phyloP scores from a whole-genome alignment of 169 alveolate genomes.

The Cryptosporidium viatorum region DNA sequence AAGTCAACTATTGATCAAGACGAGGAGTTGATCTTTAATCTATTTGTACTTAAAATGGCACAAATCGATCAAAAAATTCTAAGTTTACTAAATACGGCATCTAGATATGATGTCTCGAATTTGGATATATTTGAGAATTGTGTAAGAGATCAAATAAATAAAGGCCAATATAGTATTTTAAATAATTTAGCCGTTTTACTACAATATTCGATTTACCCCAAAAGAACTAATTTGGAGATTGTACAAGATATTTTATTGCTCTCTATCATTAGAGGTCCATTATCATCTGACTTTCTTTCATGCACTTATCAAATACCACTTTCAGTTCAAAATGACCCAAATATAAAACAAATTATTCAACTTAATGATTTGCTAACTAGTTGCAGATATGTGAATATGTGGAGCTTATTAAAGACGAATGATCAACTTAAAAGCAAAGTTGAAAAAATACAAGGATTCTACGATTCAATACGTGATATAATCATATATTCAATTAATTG shows the following conservation, averaged over 20 bases:
- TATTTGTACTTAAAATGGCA: slow-evolving; percentile 22
- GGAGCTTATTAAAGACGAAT: slow-evolving; percentile 33
- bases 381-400: slow-evolving; percentile 49
- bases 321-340: slow-evolving; percentile 32
- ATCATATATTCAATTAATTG: slow-evolving; percentile 18
- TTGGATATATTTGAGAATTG: slow-evolving; percentile 42
- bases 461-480: slow-evolving; percentile 41
- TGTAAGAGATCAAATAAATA: slow-evolving; percentile 46
- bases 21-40: background rate
- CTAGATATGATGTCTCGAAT: slow-evolving; percentile 51
- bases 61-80: slow-evolving; percentile 20
- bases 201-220: slow-evolving; percentile 45
- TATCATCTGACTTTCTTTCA: slow-evolving; percentile 50
- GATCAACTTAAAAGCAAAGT: slow-evolving; percentile 14
- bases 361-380: slow-evolving; percentile 38
- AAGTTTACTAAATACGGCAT: slow-evolving; percentile 30
- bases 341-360: slow-evolving; percentile 23
- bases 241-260: slow-evolving; percentile 60
- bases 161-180: slow-evolving; percentile 55
- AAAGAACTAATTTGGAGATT: slow-evolving; percentile 31
- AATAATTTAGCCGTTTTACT: slow-evolving; percentile 43
- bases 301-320: slow-evolving; percentile 66
- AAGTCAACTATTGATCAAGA: background rate
- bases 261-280: slow-evolving; percentile 60
- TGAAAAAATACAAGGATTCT: slow-evolving; percentile 20